Percentiles rank a stretch among this genome's conserved stretches.
phyloP scores from a whole-genome alignment of 208 protist species.

The Sergeia podlipaevii region DNA sequence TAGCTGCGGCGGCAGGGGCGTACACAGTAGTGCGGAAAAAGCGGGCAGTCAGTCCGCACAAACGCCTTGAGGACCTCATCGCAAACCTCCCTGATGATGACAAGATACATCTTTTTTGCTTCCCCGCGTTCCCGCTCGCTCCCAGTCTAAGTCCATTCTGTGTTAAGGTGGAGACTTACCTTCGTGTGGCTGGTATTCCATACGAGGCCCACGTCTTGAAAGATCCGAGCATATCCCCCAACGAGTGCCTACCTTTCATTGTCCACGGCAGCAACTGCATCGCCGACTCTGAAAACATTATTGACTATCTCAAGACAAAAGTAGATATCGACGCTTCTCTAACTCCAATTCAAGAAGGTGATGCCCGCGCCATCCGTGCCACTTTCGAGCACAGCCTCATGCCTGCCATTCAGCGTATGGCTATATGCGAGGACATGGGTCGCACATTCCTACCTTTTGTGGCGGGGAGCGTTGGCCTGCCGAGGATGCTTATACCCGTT shows the following conservation, averaged over 20 bases:
- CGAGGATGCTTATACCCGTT: background rate
- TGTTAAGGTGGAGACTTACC: slow-evolving; percentile 15
- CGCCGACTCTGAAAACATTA: slow-evolving; percentile 17
- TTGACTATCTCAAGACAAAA: slow-evolving; percentile 9
- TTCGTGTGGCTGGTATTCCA: slow-evolving; percentile 15
- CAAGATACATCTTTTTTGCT: slow-evolving; percentile 17
- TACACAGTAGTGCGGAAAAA: no score
- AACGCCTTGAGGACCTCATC: background rate
- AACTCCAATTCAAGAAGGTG: background rate
- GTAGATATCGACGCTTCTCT: slow-evolving; percentile 1
- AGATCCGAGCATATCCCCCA: slow-evolving; percentile 8
- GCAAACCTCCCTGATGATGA: slow-evolving; percentile 3
- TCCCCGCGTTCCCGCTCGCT: background rate
- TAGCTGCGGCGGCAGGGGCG: background rate
- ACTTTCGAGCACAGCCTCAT: slow-evolving; percentile 17
- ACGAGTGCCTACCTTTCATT: slow-evolving; percentile 17
- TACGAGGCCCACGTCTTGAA: slow-evolving; percentile 5
- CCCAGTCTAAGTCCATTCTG: slow-evolving; percentile 5
- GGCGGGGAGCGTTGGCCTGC: background rate
- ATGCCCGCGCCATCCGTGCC: slow-evolving; percentile 9
- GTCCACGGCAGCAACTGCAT: slow-evolving; percentile 4
- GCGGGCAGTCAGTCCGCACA: no score
- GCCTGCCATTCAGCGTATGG: slow-evolving; percentile 2
- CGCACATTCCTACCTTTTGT: background rate
- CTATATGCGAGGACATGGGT: background rate